Conservation (phyloP, 345 rosid genomes). For the Pistacia atlantica region DNA sequence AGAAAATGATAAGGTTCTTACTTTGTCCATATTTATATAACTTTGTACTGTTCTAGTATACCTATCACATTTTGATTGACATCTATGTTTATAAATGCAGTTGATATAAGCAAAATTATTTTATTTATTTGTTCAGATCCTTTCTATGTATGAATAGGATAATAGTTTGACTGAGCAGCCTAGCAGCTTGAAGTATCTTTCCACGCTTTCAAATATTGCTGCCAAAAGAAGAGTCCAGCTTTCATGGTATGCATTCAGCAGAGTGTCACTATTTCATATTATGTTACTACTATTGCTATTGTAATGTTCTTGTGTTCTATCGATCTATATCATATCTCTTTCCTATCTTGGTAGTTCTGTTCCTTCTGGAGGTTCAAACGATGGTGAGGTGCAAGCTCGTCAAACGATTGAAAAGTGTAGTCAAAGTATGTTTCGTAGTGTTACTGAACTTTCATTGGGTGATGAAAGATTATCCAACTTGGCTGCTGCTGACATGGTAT, state of each 20-base stretch:
- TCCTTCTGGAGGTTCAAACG: conserved; percentile 47
- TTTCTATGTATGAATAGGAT: conserved; percentile 45
- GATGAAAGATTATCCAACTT: conserved; percentile 52
- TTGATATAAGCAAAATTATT: not conserved
- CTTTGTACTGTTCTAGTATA: conserved; percentile 9
- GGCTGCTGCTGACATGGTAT: conserved; percentile 80
- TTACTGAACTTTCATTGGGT: conserved; percentile 72
- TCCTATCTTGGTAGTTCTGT: conserved; percentile 47
- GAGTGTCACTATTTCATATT: conserved; percentile 3
- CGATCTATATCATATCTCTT: conserved; percentile 16
- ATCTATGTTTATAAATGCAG: not conserved
- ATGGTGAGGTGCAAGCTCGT: conserved; percentile 33
- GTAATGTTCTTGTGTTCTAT: conserved; percentile 2
- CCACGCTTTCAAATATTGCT: conserved; percentile 57
- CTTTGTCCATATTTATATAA: not conserved
- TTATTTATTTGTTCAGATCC: conserved; percentile 14
- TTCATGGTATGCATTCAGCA: conserved; percentile 44
- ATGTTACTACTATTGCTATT: too few relatives aligned
- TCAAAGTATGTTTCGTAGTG: conserved; percentile 73
- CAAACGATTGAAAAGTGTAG: conserved; percentile 56
- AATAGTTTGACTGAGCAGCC: conserved; percentile 45
- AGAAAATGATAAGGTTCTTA: conserved; percentile 67
- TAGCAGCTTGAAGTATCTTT: conserved; percentile 43
- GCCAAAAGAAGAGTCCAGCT: conserved; percentile 51
- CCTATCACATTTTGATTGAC: not conserved